These are phyloP conservation scores for Aspergillus homomorphus DNA, from an alignment of 495 filamentous ascomycete genomes.

Conservation along the genomic window DNA sequence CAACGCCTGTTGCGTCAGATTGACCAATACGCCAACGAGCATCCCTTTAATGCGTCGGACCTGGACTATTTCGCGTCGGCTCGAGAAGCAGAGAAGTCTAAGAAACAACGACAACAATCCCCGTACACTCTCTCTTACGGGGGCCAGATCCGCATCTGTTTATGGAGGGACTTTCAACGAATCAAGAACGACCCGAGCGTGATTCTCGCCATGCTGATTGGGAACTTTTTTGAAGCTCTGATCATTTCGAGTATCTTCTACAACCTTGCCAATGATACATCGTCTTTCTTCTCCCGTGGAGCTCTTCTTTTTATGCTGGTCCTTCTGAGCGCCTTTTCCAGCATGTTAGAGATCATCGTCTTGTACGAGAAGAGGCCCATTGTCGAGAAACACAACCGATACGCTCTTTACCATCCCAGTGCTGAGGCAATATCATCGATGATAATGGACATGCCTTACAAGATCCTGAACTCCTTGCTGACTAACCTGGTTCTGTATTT, in stretches of 20 bases:
- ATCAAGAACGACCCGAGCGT: constrained; percentile 67
- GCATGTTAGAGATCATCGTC: constrained; percentile 53
- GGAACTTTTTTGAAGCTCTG: constrained; percentile 69
- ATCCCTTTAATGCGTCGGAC: constrained; percentile 19
- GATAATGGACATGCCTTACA: constrained; percentile 53
- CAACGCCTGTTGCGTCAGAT: constrained; percentile 49
- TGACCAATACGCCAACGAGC: constrained; percentile 35
- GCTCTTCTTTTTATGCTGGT: constrained; percentile 85
- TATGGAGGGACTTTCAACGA: constrained; percentile 45
- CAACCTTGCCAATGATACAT: constrained; percentile 58
- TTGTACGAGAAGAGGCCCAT: constrained; percentile 56
- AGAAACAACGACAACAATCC: constrained; percentile 23
- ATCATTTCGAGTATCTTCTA: constrained; percentile 83
- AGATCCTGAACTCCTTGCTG: constrained; percentile 37
- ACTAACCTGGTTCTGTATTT: constrained; percentile 56
- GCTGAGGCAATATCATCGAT: constrained; percentile 54
- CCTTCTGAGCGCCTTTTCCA: constrained; percentile 54
- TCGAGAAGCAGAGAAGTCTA: constrained; percentile 22
- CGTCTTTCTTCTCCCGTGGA: constrained; percentile 67
- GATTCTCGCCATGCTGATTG: constrained; percentile 65
- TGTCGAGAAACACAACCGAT: constrained; percentile 57
- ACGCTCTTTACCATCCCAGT: constrained; percentile 57
- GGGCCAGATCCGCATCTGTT: constrained; percentile 39
- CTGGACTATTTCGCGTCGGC: constrained; percentile 19
- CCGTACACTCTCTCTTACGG: constrained; percentile 36